Evolutionary conservation across 1,284 basidiomycete species (phyloP), one percentile per base, ranked within the genome.

Genomic region (Agroathelia rolfsii): DNA sequence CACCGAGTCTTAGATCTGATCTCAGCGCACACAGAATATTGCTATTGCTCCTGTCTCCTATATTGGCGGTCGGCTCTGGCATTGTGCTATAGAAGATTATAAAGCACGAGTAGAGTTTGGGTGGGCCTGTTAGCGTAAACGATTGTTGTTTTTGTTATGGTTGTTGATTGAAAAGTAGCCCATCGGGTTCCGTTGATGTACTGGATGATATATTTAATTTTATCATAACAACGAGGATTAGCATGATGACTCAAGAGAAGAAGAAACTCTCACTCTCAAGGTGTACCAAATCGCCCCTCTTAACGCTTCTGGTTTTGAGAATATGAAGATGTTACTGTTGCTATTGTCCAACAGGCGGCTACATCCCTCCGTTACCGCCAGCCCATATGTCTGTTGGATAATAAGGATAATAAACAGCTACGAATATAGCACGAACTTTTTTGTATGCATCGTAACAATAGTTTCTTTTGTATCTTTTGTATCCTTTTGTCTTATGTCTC

Each of bases 1-100:
- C 59, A 1, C 75, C 78, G 2, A 86, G 57, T 17, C 80, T 61
- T 19, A 86, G 53, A 51, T 86, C 83, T 14, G 83, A 81, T 4
- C 80, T 66, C 4, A 81, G 54, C n/a, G n/a, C n/a, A n/a, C n/a
- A n/a, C n/a, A n/a, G n/a, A n/a, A n/a, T n/a, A n/a, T n/a, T n/a
- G n/a, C n/a, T n/a, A n/a, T n/a, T n/a, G n/a, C n/a, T n/a, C n/a
- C n/a, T n/a, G n/a, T n/a, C n/a, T 5, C 58, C 60, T 12, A 54
- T 56, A 48, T 86, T 82, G 38, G 70, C 62, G n/a, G 62, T 61
- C 0, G 62, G 58, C 40, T 68, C 66, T 5, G 80, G 78, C 66
- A 85, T 70, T 5, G 78, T 77, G 7, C 83, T 69, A 52, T 78
- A 86, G 48, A 83, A 86, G 8, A 86, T 73, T 42, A 74, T 64